Evolutionary conservation across 2,329 filamentous ascomycete species (phyloP).

Genomic region (Pseudogymnoascus sp.): DNA sequence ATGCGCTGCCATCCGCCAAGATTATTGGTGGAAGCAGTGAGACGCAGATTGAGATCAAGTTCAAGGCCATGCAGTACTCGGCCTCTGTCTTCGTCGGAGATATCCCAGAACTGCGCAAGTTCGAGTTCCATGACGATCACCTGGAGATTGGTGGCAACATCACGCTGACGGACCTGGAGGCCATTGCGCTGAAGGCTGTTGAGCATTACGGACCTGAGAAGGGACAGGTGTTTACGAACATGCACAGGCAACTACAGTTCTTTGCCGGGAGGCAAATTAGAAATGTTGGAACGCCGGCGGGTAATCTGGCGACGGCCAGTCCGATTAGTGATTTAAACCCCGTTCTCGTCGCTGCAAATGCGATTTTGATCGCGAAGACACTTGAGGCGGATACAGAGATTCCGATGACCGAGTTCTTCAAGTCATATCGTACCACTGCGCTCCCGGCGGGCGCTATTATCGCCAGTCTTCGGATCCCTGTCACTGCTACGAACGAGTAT

Average conservation of each 20-base stretch:
- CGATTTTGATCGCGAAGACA: conserved; percentile 73
- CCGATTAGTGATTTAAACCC: conserved; percentile 96
- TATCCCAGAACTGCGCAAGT: conserved; percentile 81
- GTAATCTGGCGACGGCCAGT: conserved; percentile 88
- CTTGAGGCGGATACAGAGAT: conserved; percentile 68
- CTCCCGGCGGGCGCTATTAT: conserved; percentile 77
- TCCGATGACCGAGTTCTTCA: conserved; percentile 91
- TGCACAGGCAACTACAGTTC: conserved; percentile 88
- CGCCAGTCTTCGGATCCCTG: conserved; percentile 76
- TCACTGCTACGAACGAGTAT: conserved; percentile 71
- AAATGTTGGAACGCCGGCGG: conserved; percentile 94
- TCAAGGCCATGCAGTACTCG: conserved; percentile 87
- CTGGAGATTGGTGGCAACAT: conserved; percentile 94
- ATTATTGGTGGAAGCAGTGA: conserved; percentile 94
- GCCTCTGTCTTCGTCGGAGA: conserved; percentile 90
- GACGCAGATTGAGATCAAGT: conserved; percentile 97
- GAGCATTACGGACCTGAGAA: conserved; percentile 61
- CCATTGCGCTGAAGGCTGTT: conserved; percentile 72
- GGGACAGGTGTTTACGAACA: conserved; percentile 75
- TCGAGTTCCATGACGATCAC: conserved; percentile 68
- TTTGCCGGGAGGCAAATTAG: conserved; percentile 94
- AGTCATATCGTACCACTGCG: conserved; percentile 79
- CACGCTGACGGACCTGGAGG: conserved; percentile 81
- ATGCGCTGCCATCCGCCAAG: conserved; percentile 75
- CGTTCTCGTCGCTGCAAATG: conserved; percentile 81